These are phyloP conservation scores for Seiridium unicorne DNA, from an alignment of 2,329 filamentous ascomycete species.

Conservation along the genomic window DNA sequence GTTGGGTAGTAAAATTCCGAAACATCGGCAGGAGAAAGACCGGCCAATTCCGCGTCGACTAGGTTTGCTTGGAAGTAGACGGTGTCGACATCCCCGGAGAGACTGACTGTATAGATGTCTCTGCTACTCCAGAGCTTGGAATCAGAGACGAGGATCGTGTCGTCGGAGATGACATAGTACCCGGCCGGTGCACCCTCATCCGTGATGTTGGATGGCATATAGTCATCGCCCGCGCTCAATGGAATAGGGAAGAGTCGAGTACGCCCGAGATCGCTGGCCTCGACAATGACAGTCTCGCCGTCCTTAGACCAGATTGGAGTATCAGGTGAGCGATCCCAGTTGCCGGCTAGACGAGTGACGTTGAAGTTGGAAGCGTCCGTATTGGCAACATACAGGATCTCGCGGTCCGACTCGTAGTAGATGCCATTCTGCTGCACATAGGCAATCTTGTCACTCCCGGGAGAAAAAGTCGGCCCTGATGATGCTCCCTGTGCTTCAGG, in stretches of 20 bases:
- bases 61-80: conserved; percentile 33
- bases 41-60: conserved; percentile 30
- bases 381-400: conserved; percentile 30
- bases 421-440: conserved; percentile 62
- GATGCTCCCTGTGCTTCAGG: conserved; percentile 31
- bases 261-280: conserved; percentile 27
- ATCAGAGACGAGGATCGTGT: conserved; percentile 28
- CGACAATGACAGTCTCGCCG: conserved; percentile 25
- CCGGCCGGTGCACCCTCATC: conserved; percentile 26
- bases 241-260: conserved; percentile 30
- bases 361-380: conserved; percentile 49
- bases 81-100: conserved; percentile 23
- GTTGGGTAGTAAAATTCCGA: conserved; percentile 33
- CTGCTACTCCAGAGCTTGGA: conserved; percentile 33
- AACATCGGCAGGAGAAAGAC: conserved; percentile 27
- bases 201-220: conserved; percentile 30
- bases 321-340: conserved; percentile 30
- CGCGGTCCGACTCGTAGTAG: conserved; percentile 52
- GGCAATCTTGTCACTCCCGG: conserved; percentile 53
- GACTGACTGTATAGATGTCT: conserved; percentile 28
- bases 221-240: conserved; percentile 23
- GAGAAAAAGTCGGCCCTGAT: conserved; percentile 48
- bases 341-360: conserved; percentile 26
- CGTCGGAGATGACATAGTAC: conserved; percentile 25
- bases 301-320: conserved; percentile 24